Base-by-base conservation (phyloP, 176 grass and related monocot genomes). In the Zoysia pacifica region DNA sequence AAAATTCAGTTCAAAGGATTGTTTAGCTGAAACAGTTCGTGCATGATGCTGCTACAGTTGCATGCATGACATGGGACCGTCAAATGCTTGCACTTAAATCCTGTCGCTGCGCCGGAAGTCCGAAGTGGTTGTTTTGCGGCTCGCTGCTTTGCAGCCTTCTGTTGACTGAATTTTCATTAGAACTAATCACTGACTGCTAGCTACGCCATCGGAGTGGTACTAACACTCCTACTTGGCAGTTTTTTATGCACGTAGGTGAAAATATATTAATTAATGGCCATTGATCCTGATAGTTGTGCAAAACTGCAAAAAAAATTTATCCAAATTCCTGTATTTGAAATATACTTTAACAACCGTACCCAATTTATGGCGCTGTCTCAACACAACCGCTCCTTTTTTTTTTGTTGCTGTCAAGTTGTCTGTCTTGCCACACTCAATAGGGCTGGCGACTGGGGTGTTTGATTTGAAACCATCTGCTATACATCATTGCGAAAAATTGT, bases 1-100 rank as follows among this genome's bases (percentile, higher is more conserved):
- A 68, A 62, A 14, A 28, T 28, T 66, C 60, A 62, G 78, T 65
- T 82, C 73, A 81, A 89, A 62, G 44, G 51, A 51, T 39, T 43
- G 52, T 72, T 85, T 84, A 73, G 78, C 78, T 81, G 72, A 77
- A 66, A 86, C 38, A 82, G 78, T 40, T 53, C 7, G 8, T 73
- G 83, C 67, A 73, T 85, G 87, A 85, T 80, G 87, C 4, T 64
- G 59, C 65, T 67, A 85, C 72, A 85, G 77, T 81, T 81, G 59
- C 37, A 68, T 61, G 72, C 19, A 16, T 64, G 73, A 59, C 65
- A 72, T 53, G 36, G 60, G 0, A 12, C 48, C 14, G 84, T 81
- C 84, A 75, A 86, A 86, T 83, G 58, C 50, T 82, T 85, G 82
- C 78, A 42, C 54, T 81, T 81, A 89, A 77, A 85, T 85, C 60